A percentile compares a stretch with the other conserved stretches of the same genome.
Conservation (phyloP, 257 asterid genomes). For the Orobanche coerulescens region DNA sequence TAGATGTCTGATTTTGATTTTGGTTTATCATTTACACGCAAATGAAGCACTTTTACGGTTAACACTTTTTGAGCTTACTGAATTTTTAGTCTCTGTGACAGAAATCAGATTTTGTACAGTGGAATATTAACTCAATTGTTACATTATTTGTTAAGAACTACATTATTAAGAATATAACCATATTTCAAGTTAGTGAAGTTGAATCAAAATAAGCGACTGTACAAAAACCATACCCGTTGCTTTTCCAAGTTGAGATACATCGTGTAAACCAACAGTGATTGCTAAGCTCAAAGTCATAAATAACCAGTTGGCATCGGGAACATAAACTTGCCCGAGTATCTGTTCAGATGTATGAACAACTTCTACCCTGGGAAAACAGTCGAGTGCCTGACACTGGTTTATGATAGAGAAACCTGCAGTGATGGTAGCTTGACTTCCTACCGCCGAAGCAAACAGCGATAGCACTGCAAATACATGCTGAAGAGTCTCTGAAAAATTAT, state of each 20-base stretch:
- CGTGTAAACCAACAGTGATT: constrained; percentile 61
- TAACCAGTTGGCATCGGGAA: constrained; percentile 88
- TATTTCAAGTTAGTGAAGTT: neutral
- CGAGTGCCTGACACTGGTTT: constrained; percentile 84
- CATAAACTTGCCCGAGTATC: constrained; percentile 75
- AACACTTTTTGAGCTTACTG: no score
- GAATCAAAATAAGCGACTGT: neutral
- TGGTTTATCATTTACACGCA: no score
- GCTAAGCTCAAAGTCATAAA: constrained; percentile 71
- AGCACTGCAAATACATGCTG: constrained; percentile 68
- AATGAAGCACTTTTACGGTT: no score
- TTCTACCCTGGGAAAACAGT: constrained; percentile 89
- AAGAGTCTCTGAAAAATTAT: constrained; percentile 44
- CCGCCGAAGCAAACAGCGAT: constrained; percentile 81
- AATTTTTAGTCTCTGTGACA: no score
- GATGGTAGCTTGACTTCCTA: constrained; percentile 97
- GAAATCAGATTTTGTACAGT: neutral
- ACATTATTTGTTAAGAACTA: neutral
- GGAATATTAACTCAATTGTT: neutral
- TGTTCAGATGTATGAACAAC: constrained; percentile 76
- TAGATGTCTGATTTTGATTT: no score
- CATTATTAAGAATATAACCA: neutral
- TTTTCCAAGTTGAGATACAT: constrained; percentile 55
- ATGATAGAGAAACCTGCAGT: constrained; percentile 91
- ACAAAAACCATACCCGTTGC: constrained; percentile 54